Conservation (phyloP, 73 alveolate genomes). For the Paraurostyla sp. region DNA sequence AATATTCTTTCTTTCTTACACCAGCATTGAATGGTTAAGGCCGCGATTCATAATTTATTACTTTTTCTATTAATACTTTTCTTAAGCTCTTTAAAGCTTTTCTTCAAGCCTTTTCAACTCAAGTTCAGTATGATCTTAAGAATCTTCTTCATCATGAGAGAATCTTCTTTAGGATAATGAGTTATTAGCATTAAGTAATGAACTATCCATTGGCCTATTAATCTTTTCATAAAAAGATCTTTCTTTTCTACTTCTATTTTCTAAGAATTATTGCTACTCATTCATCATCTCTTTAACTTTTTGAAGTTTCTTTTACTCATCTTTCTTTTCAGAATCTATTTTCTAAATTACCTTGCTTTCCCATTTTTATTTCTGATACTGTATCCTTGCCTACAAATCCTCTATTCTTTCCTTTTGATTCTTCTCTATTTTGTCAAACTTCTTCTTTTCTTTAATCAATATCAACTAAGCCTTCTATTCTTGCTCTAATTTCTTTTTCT, state of each 20-base stretch:
- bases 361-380: conserved; percentile 11
- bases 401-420: conserved; percentile 11
- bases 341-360: neutral
- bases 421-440: conserved; percentile 8
- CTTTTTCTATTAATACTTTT: neutral
- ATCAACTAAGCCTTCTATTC: neutral
- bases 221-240: neutral
- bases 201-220: neutral
- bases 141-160: neutral
- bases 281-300: neutral
- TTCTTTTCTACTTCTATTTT: conserved; percentile 1
- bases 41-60: conserved; percentile 3
- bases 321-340: neutral
- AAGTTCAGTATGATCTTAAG: neutral
- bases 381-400: conserved; percentile 36
- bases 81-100: conserved; percentile 45
- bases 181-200: neutral
- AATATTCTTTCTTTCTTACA: conserved; percentile 6
- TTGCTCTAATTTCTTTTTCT: conserved; percentile 6
- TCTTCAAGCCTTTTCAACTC: conserved; percentile 10
- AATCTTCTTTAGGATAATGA: neutral
- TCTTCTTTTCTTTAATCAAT: conserved; percentile 2
- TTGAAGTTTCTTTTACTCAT: neutral
- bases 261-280: neutral
- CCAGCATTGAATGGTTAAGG: neutral